Conservation (phyloP, 768 basidiomycete genomes). For the Rhizopogon salebrosus region DNA sequence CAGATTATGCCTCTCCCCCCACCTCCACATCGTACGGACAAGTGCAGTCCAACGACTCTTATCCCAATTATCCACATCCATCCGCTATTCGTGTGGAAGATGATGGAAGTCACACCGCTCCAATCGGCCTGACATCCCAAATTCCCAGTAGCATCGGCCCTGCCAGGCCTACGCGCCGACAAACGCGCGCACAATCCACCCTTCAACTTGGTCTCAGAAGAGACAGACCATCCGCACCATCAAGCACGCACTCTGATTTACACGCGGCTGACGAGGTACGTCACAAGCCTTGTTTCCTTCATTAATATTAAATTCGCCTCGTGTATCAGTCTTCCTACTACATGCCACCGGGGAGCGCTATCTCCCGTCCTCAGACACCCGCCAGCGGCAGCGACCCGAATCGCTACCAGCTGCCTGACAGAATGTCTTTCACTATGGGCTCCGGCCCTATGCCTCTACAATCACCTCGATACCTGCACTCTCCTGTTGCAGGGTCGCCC, state of each 20-base stretch:
- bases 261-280: constrained; percentile 26
- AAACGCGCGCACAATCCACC: constrained; percentile 30
- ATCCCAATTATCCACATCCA: constrained; percentile 23
- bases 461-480: constrained; percentile 40
- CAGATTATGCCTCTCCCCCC: constrained; percentile 26
- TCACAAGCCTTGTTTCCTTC: not conserved
- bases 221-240: constrained; percentile 17
- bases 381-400: constrained; percentile 27
- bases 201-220: constrained; percentile 29
- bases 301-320: constrained; percentile 5
- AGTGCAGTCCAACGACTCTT: constrained; percentile 20
- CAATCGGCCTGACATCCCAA: constrained; percentile 31
- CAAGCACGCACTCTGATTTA: constrained; percentile 8
- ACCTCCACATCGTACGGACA: constrained; percentile 18
- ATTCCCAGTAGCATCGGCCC: constrained; percentile 51
- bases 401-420: constrained; percentile 28
- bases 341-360: constrained; percentile 28
- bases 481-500: constrained; percentile 41
- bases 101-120: constrained; percentile 17
- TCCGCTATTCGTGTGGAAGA: constrained; percentile 25
- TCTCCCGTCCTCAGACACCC: constrained; percentile 37
- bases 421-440: constrained; percentile 13
- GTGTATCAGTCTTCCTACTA: constrained; percentile 28
- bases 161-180: constrained; percentile 43
- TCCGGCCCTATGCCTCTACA: constrained; percentile 26